Evolutionary conservation across 192 early-diverging fungal species (phyloP), one percentile per base, ranked within the genome.

Genomic region (Backusella tuberculispora): DNA sequence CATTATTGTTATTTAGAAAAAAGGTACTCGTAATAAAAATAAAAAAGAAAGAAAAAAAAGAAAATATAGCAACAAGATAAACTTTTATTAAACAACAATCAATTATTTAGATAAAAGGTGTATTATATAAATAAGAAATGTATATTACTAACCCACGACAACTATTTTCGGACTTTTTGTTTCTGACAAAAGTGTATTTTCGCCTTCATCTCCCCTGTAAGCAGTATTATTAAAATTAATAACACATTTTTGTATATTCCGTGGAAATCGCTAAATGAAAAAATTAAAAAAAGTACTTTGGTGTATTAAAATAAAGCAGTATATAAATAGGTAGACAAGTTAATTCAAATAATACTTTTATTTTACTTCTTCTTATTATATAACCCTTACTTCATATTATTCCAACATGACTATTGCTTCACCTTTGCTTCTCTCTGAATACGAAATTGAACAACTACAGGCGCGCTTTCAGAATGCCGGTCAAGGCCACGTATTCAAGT

Each of bases 401-500:
- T 10, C n/a, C 66, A 42, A 67, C 37, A 38, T 43, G 29, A 74
- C 29, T 24, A 75, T 75, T 40, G 68, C 74, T 21, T 41, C 50
- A 13, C 50, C 66, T 38, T 38, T 56, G 26, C 65, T 45, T 44
- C 37, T 48, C 26, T 56, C 50, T 24, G 50, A 56, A 21, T 29
- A n/a, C 24, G 37, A 75, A 8, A 10, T 75, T 50, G 74, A 75
- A 10, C 34, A 73, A 14, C 21, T 74, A 14, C 74, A 79, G 24
- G 47, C 24, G 6, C 71, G 75, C 8, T 95, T 90, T 80, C 76
- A 67, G 5, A 84, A 63, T 15, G 93, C 93, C 70, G 91, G 89
- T 4, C 96, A 98, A 84, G 91, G 80, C 21, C 96, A 98, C 72
- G 89, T 97, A 26, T 92, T 98, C 78, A 83, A 83, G 46, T 93